Base-by-base conservation (phyloP, 192 early-diverging fungal genomes). In the Podila epicladia region DNA sequence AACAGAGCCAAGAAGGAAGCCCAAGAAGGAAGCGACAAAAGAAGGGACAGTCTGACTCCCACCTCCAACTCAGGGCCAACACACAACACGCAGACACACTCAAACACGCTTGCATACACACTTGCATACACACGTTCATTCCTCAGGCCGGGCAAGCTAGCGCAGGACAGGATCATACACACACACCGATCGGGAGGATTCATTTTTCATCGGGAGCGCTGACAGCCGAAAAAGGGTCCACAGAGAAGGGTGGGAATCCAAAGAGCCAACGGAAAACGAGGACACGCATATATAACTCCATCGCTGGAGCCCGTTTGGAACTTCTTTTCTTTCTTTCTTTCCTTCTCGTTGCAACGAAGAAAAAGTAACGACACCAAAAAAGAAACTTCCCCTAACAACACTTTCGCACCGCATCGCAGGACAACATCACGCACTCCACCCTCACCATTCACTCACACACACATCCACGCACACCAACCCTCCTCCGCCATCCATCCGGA, bases 261-360 rank as follows among this genome's bases (percentile, higher is more conserved):
- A 71, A 78, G 65, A 60, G 24, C 53, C 63, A 71, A 67, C 45
- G 67, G 67, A 28, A 55, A 26, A 17, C 17, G 50, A 22, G 19
- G n/a, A 53, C 53, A 26, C 53, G 53, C 22, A 55, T 55, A 55
- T 55, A 55, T 55, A 55, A 55, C 53, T 53, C 62, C 62, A 31
- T 41, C 59, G 37, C 19, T 19, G 51, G 28, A 41, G 12, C 29
- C 45, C 49, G 26, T 20, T n/a, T 37, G 28, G n/a, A 29, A 57
- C 20, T 48, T 61, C 58, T 58, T 49, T 50, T 50, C 8, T 62
- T 53, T 32, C 48, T 45, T 61, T 32, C 41, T 63, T 49, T 45
- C 41, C 12, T 17, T 11, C 15, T 45, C 41, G 41, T 45, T 45
- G 41, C 41, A 45, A 45, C 41, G 41, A 45, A 45, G 13, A 45